These are phyloP conservation scores for Mixia osmundae DNA, from an alignment of 1,284 basidiomycete species.

Conservation along the genomic window DNA sequence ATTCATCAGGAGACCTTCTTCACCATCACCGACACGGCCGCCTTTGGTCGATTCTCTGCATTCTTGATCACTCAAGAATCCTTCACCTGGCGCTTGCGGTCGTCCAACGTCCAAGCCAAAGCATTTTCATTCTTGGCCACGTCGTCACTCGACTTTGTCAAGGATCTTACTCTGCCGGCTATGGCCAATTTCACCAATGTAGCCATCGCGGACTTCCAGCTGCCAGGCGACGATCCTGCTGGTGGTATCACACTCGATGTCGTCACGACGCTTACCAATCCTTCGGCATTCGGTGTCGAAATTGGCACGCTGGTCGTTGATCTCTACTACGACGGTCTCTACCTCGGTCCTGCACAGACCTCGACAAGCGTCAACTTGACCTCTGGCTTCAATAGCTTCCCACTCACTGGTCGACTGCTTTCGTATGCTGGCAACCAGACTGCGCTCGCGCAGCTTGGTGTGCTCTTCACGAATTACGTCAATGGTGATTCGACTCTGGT, in stretches of 20 bases:
- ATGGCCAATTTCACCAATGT: conserved; percentile 43
- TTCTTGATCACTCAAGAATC: conserved; percentile 38
- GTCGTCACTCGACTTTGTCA: conserved; percentile 37
- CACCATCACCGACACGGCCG: conserved; percentile 18
- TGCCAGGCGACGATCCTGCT: conserved; percentile 43
- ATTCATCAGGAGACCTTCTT: conserved; percentile 23
- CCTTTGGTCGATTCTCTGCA: conserved; percentile 21
- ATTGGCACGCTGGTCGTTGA: conserved; percentile 45
- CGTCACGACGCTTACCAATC: conserved; percentile 34
- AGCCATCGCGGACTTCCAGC: conserved; percentile 35
- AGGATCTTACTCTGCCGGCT: conserved; percentile 29
- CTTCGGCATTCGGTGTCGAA: conserved; percentile 45
- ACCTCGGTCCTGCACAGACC: conserved; percentile 27
- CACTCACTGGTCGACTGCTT: conserved; percentile 35
- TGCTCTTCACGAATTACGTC: too few relatives aligned
- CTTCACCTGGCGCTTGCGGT: conserved; percentile 46
- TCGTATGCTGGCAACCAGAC: conserved; percentile 30
- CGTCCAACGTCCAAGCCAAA: conserved; percentile 36
- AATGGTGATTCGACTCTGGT: too few relatives aligned
- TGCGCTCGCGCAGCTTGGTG: too few relatives aligned
- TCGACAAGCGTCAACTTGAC: conserved; percentile 20
- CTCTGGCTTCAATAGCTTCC: conserved; percentile 37
- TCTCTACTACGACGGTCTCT: conserved; percentile 36
- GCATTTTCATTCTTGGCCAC: conserved; percentile 40
- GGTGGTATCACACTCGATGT: too few relatives aligned